Base-by-base conservation (phyloP, 2,329 filamentous ascomycete genomes). In the Phialophora macrospora region DNA sequence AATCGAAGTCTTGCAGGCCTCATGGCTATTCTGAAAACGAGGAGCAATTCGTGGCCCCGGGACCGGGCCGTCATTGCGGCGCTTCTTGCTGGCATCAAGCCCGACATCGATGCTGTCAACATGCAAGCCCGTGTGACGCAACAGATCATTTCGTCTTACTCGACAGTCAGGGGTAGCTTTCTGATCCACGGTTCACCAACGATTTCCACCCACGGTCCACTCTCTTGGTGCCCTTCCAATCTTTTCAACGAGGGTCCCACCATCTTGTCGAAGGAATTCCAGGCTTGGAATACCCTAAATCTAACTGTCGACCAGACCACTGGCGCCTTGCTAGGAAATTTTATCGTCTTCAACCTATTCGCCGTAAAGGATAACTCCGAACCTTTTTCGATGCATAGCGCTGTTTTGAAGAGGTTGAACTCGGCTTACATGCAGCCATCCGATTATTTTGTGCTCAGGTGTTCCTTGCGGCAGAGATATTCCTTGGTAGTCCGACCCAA, bases 211-310 rank as follows among this genome's bases (percentile, higher is more conserved):
- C 26, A n/a, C 30, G 52, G 52, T 12, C 24, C 57, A 3, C 44
- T 60, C 6, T 60, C 57, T 22, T 60, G 57, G 57, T 60, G 57
- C 11, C 57, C 57, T 17, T 49, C 41, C 14, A 60, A 49, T 32
- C 20, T 60, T 30, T 55, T 55, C 28, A 28, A 26, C 20, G 52
- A 30, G 26, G 24, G 24, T n/a, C 24, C 52, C 14, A 30, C 52
- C 8, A 55, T 55, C 24, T 12, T 55, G 26, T 30, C 24, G n/a
- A 9, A 28, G n/a, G 28, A 55, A 28, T 14, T 26, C 24, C n/a
- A 48, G 44, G n/a, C 52, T n/a, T 55, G 52, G 52, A 30, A 30
- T 30, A 4, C 11, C 11, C n/a, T 55, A 17, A 34, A 32, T 14
- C 52, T 55, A 5, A 30, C 24, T 14, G 14, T 55, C 9, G 52